Evolutionary conservation across 768 basidiomycete genomes (phyloP).

Genomic region (Amanita molliuscula): DNA sequence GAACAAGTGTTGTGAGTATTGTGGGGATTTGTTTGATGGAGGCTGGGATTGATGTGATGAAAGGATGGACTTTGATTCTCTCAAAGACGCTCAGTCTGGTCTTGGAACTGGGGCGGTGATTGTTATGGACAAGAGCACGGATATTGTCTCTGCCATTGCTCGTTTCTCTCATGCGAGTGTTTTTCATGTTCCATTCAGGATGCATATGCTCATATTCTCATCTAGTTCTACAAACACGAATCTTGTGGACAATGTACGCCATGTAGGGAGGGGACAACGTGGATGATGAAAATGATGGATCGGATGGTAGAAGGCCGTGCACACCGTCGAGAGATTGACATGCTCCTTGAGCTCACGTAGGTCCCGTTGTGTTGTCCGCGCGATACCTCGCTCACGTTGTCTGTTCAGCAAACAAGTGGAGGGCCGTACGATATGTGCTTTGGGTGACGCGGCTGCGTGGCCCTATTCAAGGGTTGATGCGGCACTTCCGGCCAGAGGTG

Average conservation of each 20-base stretch:
- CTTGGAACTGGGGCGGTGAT: slow-evolving; percentile 98
- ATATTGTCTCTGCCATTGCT: slow-evolving; percentile 89
- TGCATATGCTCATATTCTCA: slow-evolving; percentile 14
- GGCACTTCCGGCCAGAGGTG: slow-evolving; percentile 94
- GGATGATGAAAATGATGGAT: slow-evolving; percentile 99
- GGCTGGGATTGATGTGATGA: not conserved
- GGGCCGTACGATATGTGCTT: slow-evolving; percentile 92
- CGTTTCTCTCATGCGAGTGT: slow-evolving; percentile 64
- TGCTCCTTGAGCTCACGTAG: slow-evolving; percentile 91
- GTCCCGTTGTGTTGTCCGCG: too few species aligned
- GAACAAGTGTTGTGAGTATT: slow-evolving; percentile 76
- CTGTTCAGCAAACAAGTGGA: slow-evolving; percentile 81
- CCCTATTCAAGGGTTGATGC: slow-evolving; percentile 95
- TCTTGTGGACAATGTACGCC: slow-evolving; percentile 97
- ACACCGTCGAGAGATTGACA: slow-evolving; percentile 92
- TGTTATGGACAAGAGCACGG: slow-evolving; percentile 97
- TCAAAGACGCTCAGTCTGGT: slow-evolving; percentile 94
- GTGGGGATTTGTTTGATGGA: too few species aligned
- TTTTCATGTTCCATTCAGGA: not conserved
- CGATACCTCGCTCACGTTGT: not conserved
- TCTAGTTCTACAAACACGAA: slow-evolving; percentile 92
- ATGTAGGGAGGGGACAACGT: slow-evolving; percentile 90
- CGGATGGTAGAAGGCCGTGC: slow-evolving; percentile 89
- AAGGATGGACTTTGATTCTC: slow-evolving; percentile 97
- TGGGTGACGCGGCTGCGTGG: slow-evolving; percentile 98